Base-by-base conservation (phyloP, 768 basidiomycete species). In the Mycena epipterygia region DNA sequence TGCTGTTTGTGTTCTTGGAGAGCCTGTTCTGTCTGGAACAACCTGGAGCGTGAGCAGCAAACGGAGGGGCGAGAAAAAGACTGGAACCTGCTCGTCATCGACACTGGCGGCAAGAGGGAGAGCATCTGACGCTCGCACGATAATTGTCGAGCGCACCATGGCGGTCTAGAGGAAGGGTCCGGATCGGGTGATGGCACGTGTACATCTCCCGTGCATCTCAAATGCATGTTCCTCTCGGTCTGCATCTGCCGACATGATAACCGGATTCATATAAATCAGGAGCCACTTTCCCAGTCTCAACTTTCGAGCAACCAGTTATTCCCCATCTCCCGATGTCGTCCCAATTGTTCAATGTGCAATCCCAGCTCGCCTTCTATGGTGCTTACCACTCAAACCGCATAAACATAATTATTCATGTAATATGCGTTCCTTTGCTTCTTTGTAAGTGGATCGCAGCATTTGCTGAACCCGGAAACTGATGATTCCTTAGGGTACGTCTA, bases 1-100 rank as follows among this genome's bases (percentile, higher is more conserved):
- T 99, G 97, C 75, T 98, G 97, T 80, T 99, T 99, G 86, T 98
- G 96, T 82, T 99, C 98, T 78, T 96, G 95, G 44, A 99, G 85
- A 64, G 92, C 88, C 78, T 94, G 93, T 81, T 99, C 97, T 73
- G 95, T 98, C 97, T 99, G 73, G 51, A 77, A 67, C 19, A 61
- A 78, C 67, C 71, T 56, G 46, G 25, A 37, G 39, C 32, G 57
- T 55, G 52, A 68, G 44, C 55, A 25, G n/a, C 30, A 55, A 58
- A 67, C 32, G 53, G 25, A 49, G 51, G 49, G 73, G 58, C 70
- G 71, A 72, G 76, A 73, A 68, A 73, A 64, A 48, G 27, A 53
- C 48, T 53, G 51, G 48, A 60, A 97, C 97, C 87, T 95, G 92
- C 80, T 99, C 97, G 78, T 99, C 98, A 78, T 99, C 98, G 16